Conservation (phyloP, 257 asterid genomes). For the Nyctanthes arbortristis region DNA sequence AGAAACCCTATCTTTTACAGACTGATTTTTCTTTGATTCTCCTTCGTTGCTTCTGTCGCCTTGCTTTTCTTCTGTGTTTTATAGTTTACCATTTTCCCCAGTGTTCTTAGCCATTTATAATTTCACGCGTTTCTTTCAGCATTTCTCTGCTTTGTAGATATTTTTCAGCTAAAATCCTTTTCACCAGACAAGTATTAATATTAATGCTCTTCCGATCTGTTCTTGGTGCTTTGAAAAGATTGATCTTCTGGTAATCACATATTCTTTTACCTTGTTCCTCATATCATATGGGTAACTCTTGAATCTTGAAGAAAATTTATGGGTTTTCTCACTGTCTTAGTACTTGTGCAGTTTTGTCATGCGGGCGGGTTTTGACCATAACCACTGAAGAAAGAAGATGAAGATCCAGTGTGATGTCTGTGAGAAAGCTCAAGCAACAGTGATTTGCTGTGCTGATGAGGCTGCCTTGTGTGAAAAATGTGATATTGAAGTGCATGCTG, state of each 20-base stretch:
- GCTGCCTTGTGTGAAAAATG: conserved; percentile 38
- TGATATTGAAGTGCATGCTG: conserved; percentile 33
- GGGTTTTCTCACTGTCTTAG: not conserved
- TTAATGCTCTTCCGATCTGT: not conserved
- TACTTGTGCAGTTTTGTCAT: not conserved
- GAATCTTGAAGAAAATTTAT: not conserved
- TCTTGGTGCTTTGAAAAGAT: not conserved
- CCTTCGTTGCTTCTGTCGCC: not conserved
- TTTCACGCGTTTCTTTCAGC: too few species aligned
- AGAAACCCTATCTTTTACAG: too few species aligned
- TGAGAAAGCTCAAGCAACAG: conserved; percentile 30
- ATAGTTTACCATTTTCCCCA: not conserved
- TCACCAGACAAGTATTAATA: not conserved
- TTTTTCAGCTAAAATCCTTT: not conserved
- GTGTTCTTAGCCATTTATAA: not conserved
- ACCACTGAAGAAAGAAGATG: conserved; percentile 19
- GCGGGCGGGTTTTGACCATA: not conserved
- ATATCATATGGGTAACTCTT: not conserved
- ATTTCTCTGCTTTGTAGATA: too few species aligned
- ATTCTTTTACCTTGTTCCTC: not conserved
- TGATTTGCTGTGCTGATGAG: conserved; percentile 44
- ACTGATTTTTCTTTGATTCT: not conserved
- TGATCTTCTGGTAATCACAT: not conserved
- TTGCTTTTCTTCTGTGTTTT: not conserved
- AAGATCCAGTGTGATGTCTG: conserved; percentile 48